A percentile compares a stretch with the other conserved stretches of the same genome.
Evolutionary conservation across 2,329 filamentous ascomycete genomes (phyloP).

Genomic region (Colletotrichum tabaci): DNA sequence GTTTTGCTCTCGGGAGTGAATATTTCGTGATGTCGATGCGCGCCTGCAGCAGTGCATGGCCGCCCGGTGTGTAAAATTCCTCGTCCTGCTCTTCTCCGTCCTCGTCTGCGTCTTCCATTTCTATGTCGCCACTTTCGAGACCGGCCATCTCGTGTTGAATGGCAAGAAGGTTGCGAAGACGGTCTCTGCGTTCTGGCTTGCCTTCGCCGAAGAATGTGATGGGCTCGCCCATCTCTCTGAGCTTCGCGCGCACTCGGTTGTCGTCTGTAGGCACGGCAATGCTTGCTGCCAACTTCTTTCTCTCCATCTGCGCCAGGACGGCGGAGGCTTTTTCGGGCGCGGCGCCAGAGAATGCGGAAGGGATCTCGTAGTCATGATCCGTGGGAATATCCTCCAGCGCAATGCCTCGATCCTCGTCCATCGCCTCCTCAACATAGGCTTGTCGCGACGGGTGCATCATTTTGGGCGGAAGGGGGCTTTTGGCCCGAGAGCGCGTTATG

Average conservation of each 20-base stretch:
- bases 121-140: constrained; percentile 70
- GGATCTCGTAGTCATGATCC: constrained; percentile 90
- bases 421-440: constrained; percentile 91
- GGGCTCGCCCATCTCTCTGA: constrained; percentile 92
- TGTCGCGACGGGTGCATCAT: constrained; percentile 91
- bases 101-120: constrained; percentile 70
- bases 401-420: constrained; percentile 56
- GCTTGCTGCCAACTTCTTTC: constrained; percentile 89
- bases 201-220: constrained; percentile 96
- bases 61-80: constrained; percentile 94
- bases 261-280: constrained; percentile 97
- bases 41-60: constrained; percentile 80
- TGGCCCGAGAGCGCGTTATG: not conserved
- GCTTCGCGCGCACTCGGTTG: constrained; percentile 82
- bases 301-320: constrained; percentile 89
- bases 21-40: constrained; percentile 85
- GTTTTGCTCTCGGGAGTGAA: constrained; percentile 86
- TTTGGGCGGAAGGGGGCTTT: constrained; percentile 47
- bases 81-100: constrained; percentile 81
- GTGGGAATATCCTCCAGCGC: constrained; percentile 67
- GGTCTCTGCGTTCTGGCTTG: constrained; percentile 86
- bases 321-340: constrained; percentile 87
- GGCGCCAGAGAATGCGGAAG: constrained; percentile 74
- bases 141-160: constrained; percentile 77
- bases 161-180: constrained; percentile 85